Evolutionary conservation across 352 stramenopile genomes (phyloP).

Genomic region (Globisporangium cylindrosporum): DNA sequence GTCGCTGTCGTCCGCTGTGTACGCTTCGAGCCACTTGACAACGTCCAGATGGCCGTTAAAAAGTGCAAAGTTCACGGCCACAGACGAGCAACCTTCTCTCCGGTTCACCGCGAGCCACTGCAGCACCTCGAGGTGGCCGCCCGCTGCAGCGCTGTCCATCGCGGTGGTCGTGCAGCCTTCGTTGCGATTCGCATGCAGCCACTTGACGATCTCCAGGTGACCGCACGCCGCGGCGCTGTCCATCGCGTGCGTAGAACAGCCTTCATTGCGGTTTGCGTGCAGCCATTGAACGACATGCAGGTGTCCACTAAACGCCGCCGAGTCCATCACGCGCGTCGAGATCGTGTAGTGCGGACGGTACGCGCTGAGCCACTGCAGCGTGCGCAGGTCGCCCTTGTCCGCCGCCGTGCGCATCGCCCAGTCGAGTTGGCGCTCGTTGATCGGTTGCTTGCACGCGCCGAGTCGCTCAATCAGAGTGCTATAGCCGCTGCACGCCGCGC

Average conservation of each 20-base stretch:
- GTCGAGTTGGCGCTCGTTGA: constrained; percentile 56
- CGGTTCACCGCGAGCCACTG: constrained; percentile 62
- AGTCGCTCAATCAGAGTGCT: constrained; percentile 51
- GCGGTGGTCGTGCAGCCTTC: constrained; percentile 73
- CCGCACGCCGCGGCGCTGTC: constrained; percentile 74
- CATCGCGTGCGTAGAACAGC: constrained; percentile 74
- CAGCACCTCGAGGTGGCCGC: constrained; percentile 65
- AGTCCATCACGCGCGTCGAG: constrained; percentile 78
- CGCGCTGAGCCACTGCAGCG: constrained; percentile 62
- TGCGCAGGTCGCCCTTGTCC: constrained; percentile 56
- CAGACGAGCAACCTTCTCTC: constrained; percentile 61
- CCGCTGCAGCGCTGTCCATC: constrained; percentile 68
- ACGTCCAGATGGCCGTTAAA: constrained; percentile 70
- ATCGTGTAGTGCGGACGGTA: constrained; percentile 54
- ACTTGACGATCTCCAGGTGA: constrained; percentile 63
- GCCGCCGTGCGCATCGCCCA: constrained; percentile 66
- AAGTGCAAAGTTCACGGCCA: constrained; percentile 65
- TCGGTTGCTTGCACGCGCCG: constrained; percentile 28
- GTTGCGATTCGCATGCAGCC: constrained; percentile 56
- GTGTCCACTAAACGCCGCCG: constrained; percentile 64
- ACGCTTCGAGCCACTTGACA: constrained; percentile 61
- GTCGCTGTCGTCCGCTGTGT: constrained; percentile 18
- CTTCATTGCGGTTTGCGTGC: constrained; percentile 57
- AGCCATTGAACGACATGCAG: constrained; percentile 74
- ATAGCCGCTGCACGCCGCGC: constrained; percentile 52